These are phyloP conservation scores for Aspergillus phoenicis DNA, from an alignment of 2,329 filamentous ascomycete species.

Conservation along the genomic window DNA sequence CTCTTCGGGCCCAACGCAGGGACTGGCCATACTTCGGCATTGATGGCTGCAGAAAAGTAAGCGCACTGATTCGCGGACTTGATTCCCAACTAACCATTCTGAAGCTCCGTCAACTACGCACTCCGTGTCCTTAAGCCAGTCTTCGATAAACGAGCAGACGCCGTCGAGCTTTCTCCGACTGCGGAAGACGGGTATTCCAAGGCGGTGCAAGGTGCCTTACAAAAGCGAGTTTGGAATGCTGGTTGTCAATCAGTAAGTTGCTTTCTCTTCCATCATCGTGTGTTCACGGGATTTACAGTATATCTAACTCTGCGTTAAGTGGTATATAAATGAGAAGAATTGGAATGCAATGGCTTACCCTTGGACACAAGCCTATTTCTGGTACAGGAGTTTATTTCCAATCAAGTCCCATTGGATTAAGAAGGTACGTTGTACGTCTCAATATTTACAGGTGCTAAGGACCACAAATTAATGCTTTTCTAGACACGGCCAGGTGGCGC, in stretches of 20 bases:
- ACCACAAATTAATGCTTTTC: too few relatives aligned
- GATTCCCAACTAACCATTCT: background rate
- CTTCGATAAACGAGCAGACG: constrained; percentile 45
- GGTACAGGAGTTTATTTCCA: too few relatives aligned
- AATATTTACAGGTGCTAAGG: too few relatives aligned
- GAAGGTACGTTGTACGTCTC: too few relatives aligned
- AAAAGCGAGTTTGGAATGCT: constrained; percentile 50
- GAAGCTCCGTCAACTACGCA: constrained; percentile 57
- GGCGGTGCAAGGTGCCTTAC: constrained; percentile 50
- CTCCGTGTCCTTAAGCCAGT: constrained; percentile 61
- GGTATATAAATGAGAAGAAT: constrained; percentile 30
- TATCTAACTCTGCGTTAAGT: constrained; percentile 1
- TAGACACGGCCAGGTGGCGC: too few relatives aligned
- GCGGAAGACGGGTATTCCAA: constrained; percentile 49
- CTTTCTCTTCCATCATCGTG: background rate
- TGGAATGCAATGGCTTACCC: constrained; percentile 28
- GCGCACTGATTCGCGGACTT: background rate
- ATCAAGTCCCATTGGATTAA: too few relatives aligned
- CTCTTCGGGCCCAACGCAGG: constrained; percentile 36
- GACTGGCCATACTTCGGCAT: constrained; percentile 51
- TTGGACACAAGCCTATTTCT: too few relatives aligned
- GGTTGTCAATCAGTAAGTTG: constrained; percentile 32
- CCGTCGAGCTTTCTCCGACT: constrained; percentile 47
- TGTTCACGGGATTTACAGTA: background rate
- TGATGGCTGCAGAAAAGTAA: constrained; percentile 61